A percentile compares a stretch with the other conserved stretches of the same genome.
phyloP scores from a whole-genome alignment of 768 basidiomycete genomes.

The Suillus clintonianus region DNA sequence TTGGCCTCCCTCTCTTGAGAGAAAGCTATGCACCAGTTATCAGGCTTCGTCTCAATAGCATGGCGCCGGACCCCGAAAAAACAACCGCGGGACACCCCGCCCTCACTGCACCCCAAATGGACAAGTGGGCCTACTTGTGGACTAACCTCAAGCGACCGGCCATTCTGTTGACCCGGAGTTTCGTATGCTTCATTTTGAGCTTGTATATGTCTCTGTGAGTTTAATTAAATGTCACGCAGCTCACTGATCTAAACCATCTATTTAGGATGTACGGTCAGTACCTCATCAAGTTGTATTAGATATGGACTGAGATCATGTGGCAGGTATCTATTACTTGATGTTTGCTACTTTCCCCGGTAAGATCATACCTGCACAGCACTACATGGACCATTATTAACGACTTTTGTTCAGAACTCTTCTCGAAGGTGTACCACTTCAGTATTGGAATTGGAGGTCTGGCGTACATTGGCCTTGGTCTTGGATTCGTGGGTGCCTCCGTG shows the following conservation, averaged over 20 bases:
- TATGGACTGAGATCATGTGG: not conserved
- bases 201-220: slow-evolving; percentile 73
- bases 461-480: slow-evolving; percentile 56
- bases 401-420: slow-evolving; percentile 41
- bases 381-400: slow-evolving; percentile 6
- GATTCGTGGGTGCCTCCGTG: slow-evolving; percentile 50
- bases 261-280: no score
- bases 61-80: slow-evolving; percentile 48
- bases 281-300: no score
- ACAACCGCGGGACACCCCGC: slow-evolving; percentile 31
- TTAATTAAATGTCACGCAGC: not conserved
- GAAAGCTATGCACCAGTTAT: slow-evolving; percentile 81
- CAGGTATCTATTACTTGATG: slow-evolving; percentile 70
- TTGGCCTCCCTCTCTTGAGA: slow-evolving; percentile 60
- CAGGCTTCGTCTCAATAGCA: slow-evolving; percentile 45
- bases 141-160: slow-evolving; percentile 61
- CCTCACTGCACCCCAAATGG: slow-evolving; percentile 22
- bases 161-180: slow-evolving; percentile 57
- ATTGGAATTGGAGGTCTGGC: slow-evolving; percentile 55
- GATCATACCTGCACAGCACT: slow-evolving; percentile 19
- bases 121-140: slow-evolving; percentile 49
- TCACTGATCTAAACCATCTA: not conserved
- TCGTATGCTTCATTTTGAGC: slow-evolving; percentile 71
- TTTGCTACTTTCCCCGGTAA: slow-evolving; percentile 63
- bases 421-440: slow-evolving; percentile 49